These are phyloP conservation scores for Remersonia thermophila DNA, from an alignment of 2,329 filamentous ascomycete species.

Conservation along the genomic window DNA sequence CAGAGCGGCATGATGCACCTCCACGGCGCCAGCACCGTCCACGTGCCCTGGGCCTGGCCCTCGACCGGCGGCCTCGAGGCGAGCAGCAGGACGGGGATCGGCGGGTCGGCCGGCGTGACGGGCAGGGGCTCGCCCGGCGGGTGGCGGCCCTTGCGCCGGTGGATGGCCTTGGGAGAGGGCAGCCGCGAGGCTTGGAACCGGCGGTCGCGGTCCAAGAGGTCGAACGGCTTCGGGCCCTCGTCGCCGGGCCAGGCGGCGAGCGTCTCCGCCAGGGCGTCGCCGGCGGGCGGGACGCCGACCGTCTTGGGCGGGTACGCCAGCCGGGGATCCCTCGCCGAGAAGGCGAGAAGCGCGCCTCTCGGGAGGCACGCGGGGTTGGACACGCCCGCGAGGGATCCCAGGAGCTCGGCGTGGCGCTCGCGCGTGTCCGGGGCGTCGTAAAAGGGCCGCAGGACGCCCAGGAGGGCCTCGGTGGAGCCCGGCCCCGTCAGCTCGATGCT, in stretches of 20 bases:
- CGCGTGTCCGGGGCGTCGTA: constrained; percentile 21
- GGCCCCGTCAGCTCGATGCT: constrained; percentile 51
- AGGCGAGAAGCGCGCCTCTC: constrained; percentile 54
- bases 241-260: constrained; percentile 60
- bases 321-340: constrained; percentile 67
- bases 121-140: constrained; percentile 51
- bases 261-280: constrained; percentile 40
- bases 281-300: constrained; percentile 28
- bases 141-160: constrained; percentile 56
- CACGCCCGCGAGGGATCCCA: constrained; percentile 41
- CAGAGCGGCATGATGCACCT: constrained; percentile 77
- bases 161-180: constrained; percentile 69
- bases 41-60: constrained; percentile 50
- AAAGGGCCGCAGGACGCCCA: constrained; percentile 52
- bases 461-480: constrained; percentile 64
- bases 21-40: constrained; percentile 83
- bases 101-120: constrained; percentile 49
- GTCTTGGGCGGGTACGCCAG: constrained; percentile 61
- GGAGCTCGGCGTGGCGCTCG: constrained; percentile 34
- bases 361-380: constrained; percentile 61
- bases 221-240: constrained; percentile 29
- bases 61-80: constrained; percentile 39
- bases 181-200: constrained; percentile 54
- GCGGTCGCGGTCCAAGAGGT: constrained; percentile 55
- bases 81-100: constrained; percentile 65